phyloP scores from a whole-genome alignment of 768 basidiomycete species.

The Phaeotremella fagi region DNA sequence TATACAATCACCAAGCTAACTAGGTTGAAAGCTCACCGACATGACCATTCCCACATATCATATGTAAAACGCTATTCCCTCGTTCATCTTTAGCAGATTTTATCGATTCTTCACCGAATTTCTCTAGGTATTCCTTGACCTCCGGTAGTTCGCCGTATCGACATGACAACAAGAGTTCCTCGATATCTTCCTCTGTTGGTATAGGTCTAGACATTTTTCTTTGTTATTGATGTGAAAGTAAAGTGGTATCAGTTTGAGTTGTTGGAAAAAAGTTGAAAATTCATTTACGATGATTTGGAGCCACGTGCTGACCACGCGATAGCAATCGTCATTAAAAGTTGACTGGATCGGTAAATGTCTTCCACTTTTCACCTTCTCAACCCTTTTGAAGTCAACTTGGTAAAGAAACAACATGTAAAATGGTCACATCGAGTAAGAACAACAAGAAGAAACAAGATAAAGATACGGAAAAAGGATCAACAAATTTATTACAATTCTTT shows the following conservation, averaged over 20 bases:
- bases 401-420: slow-evolving; percentile 1
- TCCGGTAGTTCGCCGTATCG: slow-evolving; percentile 85
- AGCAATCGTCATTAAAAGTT: slow-evolving; percentile 1
- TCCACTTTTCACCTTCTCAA: background rate
- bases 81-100: slow-evolving; percentile 62
- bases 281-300: background rate
- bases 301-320: background rate
- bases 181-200: slow-evolving; percentile 49
- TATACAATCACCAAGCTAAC: no score
- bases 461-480: background rate
- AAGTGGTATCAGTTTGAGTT: no score
- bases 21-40: slow-evolving; percentile 55
- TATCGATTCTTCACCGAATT: slow-evolving; percentile 54
- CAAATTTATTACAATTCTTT: slow-evolving; percentile 31
- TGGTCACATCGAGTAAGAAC: slow-evolving; percentile 18
- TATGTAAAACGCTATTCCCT: slow-evolving; percentile 76
- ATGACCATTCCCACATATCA: slow-evolving; percentile 86
- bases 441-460: no score
- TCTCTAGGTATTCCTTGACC: slow-evolving; percentile 60
- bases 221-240: background rate
- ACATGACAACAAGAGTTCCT: slow-evolving; percentile 74
- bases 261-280: slow-evolving; percentile 4
- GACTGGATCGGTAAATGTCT: slow-evolving; percentile 13
- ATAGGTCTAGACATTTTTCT: background rate
- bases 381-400: background rate